Percentiles rank a stretch among this genome's conserved stretches.
Conservation (phyloP, 805 yeast genomes). For the Yarrowia alimentaria region DNA sequence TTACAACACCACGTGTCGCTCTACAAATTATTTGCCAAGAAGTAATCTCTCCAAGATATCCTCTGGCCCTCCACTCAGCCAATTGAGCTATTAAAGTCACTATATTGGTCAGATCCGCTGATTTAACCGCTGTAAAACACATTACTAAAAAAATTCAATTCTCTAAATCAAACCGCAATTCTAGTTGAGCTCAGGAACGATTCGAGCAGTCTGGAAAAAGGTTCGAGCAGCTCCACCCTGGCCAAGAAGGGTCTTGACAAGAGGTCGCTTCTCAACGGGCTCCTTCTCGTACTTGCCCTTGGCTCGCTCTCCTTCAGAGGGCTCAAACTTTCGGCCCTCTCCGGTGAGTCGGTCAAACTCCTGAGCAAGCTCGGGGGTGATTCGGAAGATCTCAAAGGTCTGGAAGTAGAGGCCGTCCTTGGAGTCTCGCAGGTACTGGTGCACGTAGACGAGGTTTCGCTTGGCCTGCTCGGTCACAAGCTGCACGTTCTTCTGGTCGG, state of each 20-base stretch:
- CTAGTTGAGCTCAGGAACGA: slow-evolving; percentile 41
- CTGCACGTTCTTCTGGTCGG: slow-evolving; percentile 36
- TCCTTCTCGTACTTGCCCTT: slow-evolving; percentile 33
- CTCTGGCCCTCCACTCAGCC: too few species aligned
- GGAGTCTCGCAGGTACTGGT: slow-evolving; percentile 57
- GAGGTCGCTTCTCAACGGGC: slow-evolving; percentile 40
- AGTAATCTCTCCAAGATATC: too few species aligned
- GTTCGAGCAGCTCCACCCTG: slow-evolving; percentile 66
- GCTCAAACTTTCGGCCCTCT: slow-evolving; percentile 50
- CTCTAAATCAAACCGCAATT: too few species aligned
- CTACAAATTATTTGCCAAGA: too few species aligned
- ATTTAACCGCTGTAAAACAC: too few species aligned
- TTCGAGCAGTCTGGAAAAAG: slow-evolving; percentile 65
- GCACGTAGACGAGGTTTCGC: slow-evolving; percentile 52
- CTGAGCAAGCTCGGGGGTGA: slow-evolving; percentile 52
- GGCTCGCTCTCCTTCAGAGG: slow-evolving; percentile 52
- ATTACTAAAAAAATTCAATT: too few species aligned
- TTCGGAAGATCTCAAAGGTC: slow-evolving; percentile 55
- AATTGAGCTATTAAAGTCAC: too few species aligned
- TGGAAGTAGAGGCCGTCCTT: slow-evolving; percentile 59
- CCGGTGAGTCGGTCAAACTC: slow-evolving; percentile 56
- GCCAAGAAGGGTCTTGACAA: slow-evolving; percentile 58
- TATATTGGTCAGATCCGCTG: too few species aligned
- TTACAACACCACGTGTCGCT: too few species aligned
- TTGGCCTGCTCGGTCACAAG: slow-evolving; percentile 38